A percentile compares a stretch with the other conserved stretches of the same genome.
These are phyloP conservation scores for Trifolium pratense DNA, from an alignment of 306 rosid species.

Conservation along the genomic window DNA sequence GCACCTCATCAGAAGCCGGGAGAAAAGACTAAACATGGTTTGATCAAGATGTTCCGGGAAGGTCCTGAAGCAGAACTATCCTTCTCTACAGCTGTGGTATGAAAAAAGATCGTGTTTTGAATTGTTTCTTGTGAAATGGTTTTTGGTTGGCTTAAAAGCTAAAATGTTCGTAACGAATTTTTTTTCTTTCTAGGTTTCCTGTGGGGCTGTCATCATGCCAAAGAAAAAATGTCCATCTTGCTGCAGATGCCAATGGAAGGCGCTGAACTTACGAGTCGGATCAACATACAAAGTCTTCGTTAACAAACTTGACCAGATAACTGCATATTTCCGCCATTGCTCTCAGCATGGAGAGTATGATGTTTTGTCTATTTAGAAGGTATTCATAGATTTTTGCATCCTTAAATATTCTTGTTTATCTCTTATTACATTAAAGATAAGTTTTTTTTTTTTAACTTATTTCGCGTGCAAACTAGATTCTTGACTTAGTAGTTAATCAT, in stretches of 20 bases:
- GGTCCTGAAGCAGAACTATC: conserved; percentile 35
- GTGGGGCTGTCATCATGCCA: conserved; percentile 33
- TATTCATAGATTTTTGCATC: conserved; percentile 32
- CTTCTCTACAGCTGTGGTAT: conserved; percentile 27
- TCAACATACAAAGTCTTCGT: conserved; percentile 33
- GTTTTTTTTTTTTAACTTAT: conserved; percentile 9
- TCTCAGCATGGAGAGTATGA: conserved; percentile 48
- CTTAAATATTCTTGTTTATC: conserved; percentile 4
- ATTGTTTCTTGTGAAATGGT: not conserved
- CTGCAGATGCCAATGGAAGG: not conserved
- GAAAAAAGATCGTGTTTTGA: not conserved
- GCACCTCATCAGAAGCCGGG: conserved; percentile 37
- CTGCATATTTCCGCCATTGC: conserved; percentile 42
- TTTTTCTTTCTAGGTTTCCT: conserved; percentile 46
- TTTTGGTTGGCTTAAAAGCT: conserved; percentile 1
- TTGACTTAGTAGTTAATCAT: not conserved
- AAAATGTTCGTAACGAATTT: not conserved
- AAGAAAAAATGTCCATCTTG: conserved; percentile 32
- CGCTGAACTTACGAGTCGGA: conserved; percentile 8
- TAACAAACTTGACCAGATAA: conserved; percentile 24
- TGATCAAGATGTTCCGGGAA: conserved; percentile 48
- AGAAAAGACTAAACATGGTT: conserved; percentile 47
- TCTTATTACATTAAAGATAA: not conserved
- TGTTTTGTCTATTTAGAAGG: conserved; percentile 42
- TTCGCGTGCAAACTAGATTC: not conserved